These are phyloP conservation scores for Sextonia rubra DNA, from an alignment of 164 flowering plant genomes.

Conservation along the genomic window DNA sequence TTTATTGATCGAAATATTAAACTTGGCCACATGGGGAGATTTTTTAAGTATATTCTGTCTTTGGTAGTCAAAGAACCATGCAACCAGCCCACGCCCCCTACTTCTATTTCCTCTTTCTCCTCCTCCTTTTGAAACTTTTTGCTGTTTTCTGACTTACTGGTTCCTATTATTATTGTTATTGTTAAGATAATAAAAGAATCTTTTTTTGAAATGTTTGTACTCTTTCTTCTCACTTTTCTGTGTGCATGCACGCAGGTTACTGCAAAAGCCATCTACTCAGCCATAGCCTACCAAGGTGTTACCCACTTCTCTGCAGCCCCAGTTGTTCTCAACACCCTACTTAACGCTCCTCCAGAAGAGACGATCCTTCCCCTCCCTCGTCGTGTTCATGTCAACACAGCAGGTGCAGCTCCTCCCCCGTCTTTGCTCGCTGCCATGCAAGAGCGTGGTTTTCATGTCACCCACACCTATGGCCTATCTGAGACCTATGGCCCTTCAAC, in stretches of 20 bases:
- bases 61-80: too few species aligned
- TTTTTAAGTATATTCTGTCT: too few species aligned
- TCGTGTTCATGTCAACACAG: constrained; percentile 77
- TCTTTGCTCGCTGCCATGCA: constrained; percentile 65
- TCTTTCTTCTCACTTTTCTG: neutral
- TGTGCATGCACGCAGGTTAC: constrained; percentile 47
- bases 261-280: constrained; percentile 73
- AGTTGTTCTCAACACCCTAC: constrained; percentile 82
- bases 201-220: too few species aligned
- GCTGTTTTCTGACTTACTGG: too few species aligned
- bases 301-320: constrained; percentile 98
- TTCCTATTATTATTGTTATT: too few species aligned
- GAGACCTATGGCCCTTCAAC: constrained; percentile 96
- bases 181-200: too few species aligned
- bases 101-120: too few species aligned
- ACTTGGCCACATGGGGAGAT: too few species aligned
- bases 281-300: constrained; percentile 67
- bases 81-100: too few species aligned
- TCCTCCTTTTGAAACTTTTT: too few species aligned
- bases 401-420: constrained; percentile 96
- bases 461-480: constrained; percentile 93
- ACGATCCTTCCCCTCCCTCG: constrained; percentile 78
- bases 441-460: constrained; percentile 62
- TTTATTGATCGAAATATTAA: too few species aligned
- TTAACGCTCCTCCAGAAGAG: constrained; percentile 60